These are phyloP conservation scores for Podospora didyma DNA, from an alignment of 495 filamentous ascomycete genomes.

Conservation along the genomic window DNA sequence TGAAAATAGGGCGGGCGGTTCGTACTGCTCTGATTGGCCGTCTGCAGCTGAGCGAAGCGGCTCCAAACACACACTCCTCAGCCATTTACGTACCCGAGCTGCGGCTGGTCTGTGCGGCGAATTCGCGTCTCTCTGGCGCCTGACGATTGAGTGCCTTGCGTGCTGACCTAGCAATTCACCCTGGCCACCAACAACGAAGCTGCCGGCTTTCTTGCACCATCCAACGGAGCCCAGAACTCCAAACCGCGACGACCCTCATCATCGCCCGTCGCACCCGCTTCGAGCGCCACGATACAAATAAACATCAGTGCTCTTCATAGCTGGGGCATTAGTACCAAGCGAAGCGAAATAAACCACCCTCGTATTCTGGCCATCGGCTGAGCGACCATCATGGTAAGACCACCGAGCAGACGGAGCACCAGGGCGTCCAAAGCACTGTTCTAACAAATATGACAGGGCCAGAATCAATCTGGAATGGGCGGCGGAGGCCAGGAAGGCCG, in stretches of 20 bases:
- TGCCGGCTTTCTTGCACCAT: conserved; percentile 1
- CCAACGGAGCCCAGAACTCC: neutral
- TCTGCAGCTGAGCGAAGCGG: too few species aligned
- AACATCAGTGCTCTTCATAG: neutral
- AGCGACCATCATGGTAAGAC: conserved; percentile 26
- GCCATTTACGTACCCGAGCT: too few species aligned
- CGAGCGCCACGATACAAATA: neutral
- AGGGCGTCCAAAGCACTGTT: neutral
- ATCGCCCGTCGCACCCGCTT: neutral
- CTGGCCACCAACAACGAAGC: neutral
- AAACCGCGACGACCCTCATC: neutral
- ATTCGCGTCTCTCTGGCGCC: conserved; percentile 16
- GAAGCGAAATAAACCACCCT: neutral
- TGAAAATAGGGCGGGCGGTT: too few species aligned
- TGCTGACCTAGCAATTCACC: neutral
- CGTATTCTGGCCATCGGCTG: neutral
- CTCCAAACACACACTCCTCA: neutral
- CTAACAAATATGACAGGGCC: conserved; percentile 57
- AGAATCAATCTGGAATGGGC: conserved; percentile 85
- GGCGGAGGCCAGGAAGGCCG: conserved; percentile 68
- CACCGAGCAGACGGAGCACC: neutral
- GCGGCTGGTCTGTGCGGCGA: neutral
- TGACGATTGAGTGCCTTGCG: conserved; percentile 11
- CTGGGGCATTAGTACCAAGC: neutral
- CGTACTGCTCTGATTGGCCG: too few species aligned